phyloP scores from a whole-genome alignment of 495 filamentous ascomycete species.

The Chlorociboria aeruginascens region DNA sequence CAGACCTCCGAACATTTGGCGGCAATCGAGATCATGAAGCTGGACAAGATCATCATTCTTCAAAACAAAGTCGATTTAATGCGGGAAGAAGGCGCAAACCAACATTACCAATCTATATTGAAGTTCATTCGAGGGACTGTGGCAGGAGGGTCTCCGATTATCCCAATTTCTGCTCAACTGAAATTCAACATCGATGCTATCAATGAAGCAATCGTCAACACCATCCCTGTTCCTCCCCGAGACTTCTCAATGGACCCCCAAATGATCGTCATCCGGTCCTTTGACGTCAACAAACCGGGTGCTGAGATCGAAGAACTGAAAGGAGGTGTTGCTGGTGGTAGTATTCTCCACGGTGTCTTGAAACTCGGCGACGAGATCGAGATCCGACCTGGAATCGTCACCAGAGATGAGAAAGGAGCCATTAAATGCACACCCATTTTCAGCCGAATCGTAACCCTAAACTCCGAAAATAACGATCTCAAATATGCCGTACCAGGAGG shows the following conservation, averaged over 20 bases:
- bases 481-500: constrained; percentile 97
- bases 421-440: constrained; percentile 96
- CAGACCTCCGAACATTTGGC: constrained; percentile 98
- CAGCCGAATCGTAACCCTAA: constrained; percentile 85
- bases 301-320: constrained; percentile 99
- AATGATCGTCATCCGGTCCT: constrained; percentile 98
- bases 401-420: constrained; percentile 82
- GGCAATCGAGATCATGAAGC: constrained; percentile 98
- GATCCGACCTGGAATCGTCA: constrained; percentile 91
- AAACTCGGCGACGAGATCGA: constrained; percentile 97
- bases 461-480: constrained; percentile 94
- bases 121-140: constrained; percentile 98
- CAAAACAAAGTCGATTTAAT: constrained; percentile 99
- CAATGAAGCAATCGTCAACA: constrained; percentile 84
- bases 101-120: constrained; percentile 89
- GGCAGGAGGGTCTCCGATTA: constrained; percentile 89
- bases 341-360: constrained; percentile 88
- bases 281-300: constrained; percentile 99
- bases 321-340: constrained; percentile 95
- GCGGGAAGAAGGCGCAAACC: constrained; percentile 79
- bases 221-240: constrained; percentile 80
- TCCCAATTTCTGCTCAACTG: constrained; percentile 94
- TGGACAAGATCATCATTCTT: constrained; percentile 95
- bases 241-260: constrained; percentile 85
- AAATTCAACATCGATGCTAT: constrained; percentile 99